Percentiles rank a stretch among this genome's conserved stretches.
These are phyloP conservation scores for Trichophyton verrucosum DNA, from an alignment of 2,329 filamentous ascomycete species.

Conservation along the genomic window DNA sequence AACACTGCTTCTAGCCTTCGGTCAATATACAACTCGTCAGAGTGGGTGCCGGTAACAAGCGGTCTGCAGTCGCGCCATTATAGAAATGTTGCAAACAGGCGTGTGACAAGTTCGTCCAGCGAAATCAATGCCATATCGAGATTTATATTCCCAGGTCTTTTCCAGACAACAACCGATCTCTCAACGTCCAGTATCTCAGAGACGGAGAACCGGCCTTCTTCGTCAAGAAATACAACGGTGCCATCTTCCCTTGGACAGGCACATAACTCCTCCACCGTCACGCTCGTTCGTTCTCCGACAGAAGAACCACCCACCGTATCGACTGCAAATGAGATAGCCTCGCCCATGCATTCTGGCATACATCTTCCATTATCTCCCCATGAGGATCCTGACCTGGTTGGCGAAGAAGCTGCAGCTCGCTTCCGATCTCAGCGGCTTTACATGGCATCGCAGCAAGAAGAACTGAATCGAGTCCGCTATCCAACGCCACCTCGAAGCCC, in stretches of 20 bases:
- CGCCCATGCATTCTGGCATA: slow-evolving; percentile 2
- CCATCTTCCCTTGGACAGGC: neutral
- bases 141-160: slow-evolving; percentile 14
- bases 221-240: neutral
- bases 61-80: slow-evolving; percentile 50
- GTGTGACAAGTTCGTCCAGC: slow-evolving; percentile 34
- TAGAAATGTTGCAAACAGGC: slow-evolving; percentile 51
- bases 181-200: neutral
- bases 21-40: slow-evolving; percentile 44
- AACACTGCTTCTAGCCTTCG: slow-evolving; percentile 24
- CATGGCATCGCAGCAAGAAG: slow-evolving; percentile 33
- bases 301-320: slow-evolving; percentile 1
- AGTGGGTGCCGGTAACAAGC: slow-evolving; percentile 45
- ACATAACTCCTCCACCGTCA: slow-evolving; percentile 9
- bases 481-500: neutral
- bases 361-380: slow-evolving; percentile 37
- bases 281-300: slow-evolving; percentile 6
- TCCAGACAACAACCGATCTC: slow-evolving; percentile 17
- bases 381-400: slow-evolving; percentile 57
- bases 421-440: slow-evolving; percentile 44
- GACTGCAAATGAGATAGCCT: neutral
- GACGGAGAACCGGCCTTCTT: neutral
- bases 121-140: slow-evolving; percentile 13
- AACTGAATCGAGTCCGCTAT: slow-evolving; percentile 29
- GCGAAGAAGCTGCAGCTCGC: slow-evolving; percentile 49